Percentiles rank a stretch among this genome's conserved stretches.
Evolutionary conservation across 768 basidiomycete genomes (phyloP).

Genomic region (Psilocybe cyanescens): DNA sequence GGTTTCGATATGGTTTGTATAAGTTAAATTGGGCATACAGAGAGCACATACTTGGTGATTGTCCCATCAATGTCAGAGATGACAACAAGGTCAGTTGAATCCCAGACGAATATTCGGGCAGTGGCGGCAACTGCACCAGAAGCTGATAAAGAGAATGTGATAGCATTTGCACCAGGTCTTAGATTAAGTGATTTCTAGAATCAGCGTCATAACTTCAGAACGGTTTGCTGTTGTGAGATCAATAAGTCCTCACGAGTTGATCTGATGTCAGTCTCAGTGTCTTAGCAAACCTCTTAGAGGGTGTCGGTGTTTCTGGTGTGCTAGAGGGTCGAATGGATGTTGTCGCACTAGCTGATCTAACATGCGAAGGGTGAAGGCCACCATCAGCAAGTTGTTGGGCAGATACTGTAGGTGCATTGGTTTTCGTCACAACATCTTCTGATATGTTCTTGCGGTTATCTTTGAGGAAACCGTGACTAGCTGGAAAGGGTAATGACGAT

Average conservation of each 20-base stretch:
- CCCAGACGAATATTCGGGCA: slow-evolving; percentile 95
- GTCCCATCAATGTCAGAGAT: slow-evolving; percentile 99
- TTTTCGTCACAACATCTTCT: slow-evolving; percentile 8
- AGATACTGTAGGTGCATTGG: slow-evolving; percentile 30
- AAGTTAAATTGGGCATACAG: neutral
- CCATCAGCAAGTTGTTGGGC: slow-evolving; percentile 31
- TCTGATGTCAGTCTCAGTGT: slow-evolving; percentile 92
- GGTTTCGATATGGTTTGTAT: neutral
- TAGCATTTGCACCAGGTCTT: slow-evolving; percentile 85
- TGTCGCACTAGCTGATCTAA: neutral
- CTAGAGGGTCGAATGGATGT: slow-evolving; percentile 15
- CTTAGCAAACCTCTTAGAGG: slow-evolving; percentile 76
- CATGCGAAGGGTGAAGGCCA: neutral
- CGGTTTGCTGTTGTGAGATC: neutral
- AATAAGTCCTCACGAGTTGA: slow-evolving; percentile 69
- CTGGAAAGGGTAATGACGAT: slow-evolving; percentile 17
- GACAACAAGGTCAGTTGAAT: slow-evolving; percentile 86
- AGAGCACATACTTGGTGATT: slow-evolving; percentile 85
- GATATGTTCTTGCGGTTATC: slow-evolving; percentile 9
- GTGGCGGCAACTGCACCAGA: slow-evolving; percentile 84
- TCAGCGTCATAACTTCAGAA: neutral
- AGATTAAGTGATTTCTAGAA: slow-evolving; percentile 83
- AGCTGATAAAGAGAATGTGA: slow-evolving; percentile 91
- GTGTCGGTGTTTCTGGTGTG: slow-evolving; percentile 8
- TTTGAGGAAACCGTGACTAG: slow-evolving; percentile 4